These are phyloP conservation scores for Leishmania major DNA, from an alignment of 208 protist species.

Conservation along the genomic window DNA sequence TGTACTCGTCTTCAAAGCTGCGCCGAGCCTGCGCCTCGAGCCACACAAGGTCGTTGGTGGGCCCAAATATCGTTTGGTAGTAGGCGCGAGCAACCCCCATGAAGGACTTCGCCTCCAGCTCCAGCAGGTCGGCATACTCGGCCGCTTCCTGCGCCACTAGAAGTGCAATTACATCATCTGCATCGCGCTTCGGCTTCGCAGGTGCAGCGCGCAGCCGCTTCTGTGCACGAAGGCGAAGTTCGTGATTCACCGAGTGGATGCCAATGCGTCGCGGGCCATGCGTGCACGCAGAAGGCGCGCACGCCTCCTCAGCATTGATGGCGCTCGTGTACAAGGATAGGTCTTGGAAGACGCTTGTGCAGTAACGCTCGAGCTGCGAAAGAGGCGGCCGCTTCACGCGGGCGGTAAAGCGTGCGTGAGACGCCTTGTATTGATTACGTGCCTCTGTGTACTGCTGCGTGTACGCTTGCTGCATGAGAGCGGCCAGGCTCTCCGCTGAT, in stretches of 20 bases:
- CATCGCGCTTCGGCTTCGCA: neutral
- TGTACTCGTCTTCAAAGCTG: conserved; percentile 47
- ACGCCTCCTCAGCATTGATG: conserved; percentile 4
- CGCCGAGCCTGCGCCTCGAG: conserved; percentile 46
- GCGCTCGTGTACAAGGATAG: conserved; percentile 40
- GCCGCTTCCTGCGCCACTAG: conserved; percentile 33
- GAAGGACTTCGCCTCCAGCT: conserved; percentile 36
- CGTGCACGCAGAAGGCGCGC: conserved; percentile 13
- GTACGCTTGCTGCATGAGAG: conserved; percentile 12
- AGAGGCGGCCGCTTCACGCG: conserved; percentile 12
- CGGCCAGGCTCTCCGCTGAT: conserved; percentile 4
- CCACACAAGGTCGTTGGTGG: conserved; percentile 26
- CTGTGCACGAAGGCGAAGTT: conserved; percentile 21
- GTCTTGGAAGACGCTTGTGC: conserved; percentile 11
- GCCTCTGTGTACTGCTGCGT: conserved; percentile 27
- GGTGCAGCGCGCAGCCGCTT: conserved; percentile 9
- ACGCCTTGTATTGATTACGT: conserved; percentile 28
- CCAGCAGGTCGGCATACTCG: conserved; percentile 37
- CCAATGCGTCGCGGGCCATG: conserved; percentile 13
- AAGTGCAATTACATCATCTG: conserved; percentile 18
- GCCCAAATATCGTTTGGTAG: conserved; percentile 22
- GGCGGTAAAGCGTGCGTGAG: conserved; percentile 31
- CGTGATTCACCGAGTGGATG: conserved; percentile 35
- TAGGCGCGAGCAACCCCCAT: conserved; percentile 27
- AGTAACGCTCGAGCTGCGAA: conserved; percentile 20